Base-by-base conservation (phyloP, 768 basidiomycete genomes). In the Hortiboletus campestris region DNA sequence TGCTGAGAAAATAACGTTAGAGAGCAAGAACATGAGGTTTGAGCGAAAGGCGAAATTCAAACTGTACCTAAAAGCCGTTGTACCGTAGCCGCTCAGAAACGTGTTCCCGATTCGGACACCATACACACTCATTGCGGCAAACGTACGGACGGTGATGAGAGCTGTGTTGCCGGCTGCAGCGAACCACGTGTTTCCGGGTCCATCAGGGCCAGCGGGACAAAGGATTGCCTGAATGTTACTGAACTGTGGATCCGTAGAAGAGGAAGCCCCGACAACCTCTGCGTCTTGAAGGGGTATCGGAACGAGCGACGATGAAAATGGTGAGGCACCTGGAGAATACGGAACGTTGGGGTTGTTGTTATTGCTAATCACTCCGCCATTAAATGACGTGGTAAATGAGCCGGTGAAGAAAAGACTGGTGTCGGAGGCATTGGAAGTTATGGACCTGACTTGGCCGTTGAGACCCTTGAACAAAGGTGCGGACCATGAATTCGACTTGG, bases 31-130 rank as follows among this genome's bases (percentile, higher is more conserved):
- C 28, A 48, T 31, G 43, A 53, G 35, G 39, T 22, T 31, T 6
- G 20, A 42, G 29, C 16, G 12, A 31, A n/a, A 42, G 19, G 38
- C 2, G 11, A 32, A 28, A 25, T 42, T 57, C 32, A 34, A 34
- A 45, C 13, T 46, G 42, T 71, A 95, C 95, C 82, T 88, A 74
- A 99, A 99, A 6, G 77, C 80, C n/a, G 84, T 90, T 1, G 96
- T 96, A 40, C 94, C 89, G 62, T 89, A 85, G 49, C 85, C 82
- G 48, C 78, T 72, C 59, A 86, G 78, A 71, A 96, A 91, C 9
- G 94, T 95, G 74, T 99, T 98, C 28, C 94, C 95, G 29, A 99
- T 76, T 43, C 97, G 84, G 46, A 98, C 68, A 6, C 96, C 97
- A 53, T 78, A 84, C 4, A 85, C 89, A 46, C 81, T 84, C 53